Evolutionary conservation across 495 filamentous ascomycete species (phyloP), one percentile per base, ranked within the genome.

Genomic region (Xylaria nigripes): DNA sequence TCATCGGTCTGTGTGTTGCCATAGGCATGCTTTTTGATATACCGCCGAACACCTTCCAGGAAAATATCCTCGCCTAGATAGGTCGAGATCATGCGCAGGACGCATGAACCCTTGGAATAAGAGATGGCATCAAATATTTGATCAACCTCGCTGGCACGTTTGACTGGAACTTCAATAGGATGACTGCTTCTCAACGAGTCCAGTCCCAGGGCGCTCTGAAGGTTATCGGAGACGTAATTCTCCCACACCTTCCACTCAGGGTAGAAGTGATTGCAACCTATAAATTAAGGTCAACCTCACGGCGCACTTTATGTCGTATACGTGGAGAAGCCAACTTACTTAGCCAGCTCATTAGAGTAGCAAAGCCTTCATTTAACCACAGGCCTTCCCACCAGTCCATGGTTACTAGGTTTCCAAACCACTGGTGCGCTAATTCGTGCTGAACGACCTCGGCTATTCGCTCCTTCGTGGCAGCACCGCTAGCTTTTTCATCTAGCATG

Each of bases 161-260:
- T 94, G 50, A 98, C 91, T 8, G 93, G 92, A 8, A 95, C 91
- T 72, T 98, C 92, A 58, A 98, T 94, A 32, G 93, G 92, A 74
- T 98, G 93, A 64, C 88, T 94, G 79, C 88, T 94, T 50, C 92
- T 84, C 38, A 96, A 74, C 10, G 91, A 94, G 68, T 98, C 93
- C 23, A 96, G 78, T 15, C 82, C 83, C 9, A 96, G 76, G 2
- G 93, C 93, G 56, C 86, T 81, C 72, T 95, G 90, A 55, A 96
- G 77, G 62, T 84, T 94, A 60, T 95, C 91, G 27, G 87, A 87
- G 36, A 96, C 91, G 63, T 95, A 97, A 16, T 79, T 82, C 70
- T 96, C 82, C 93, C 93, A 97, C n/a, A 96, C 89, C 72, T 96
- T 95, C 92, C 93, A 96, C 66, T 96, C 91, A 2, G 92, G 93